A percentile compares a stretch with the other conserved stretches of the same genome.
These are phyloP conservation scores for Cytidiella melzeri DNA, from an alignment of 768 basidiomycete genomes.

Conservation along the genomic window DNA sequence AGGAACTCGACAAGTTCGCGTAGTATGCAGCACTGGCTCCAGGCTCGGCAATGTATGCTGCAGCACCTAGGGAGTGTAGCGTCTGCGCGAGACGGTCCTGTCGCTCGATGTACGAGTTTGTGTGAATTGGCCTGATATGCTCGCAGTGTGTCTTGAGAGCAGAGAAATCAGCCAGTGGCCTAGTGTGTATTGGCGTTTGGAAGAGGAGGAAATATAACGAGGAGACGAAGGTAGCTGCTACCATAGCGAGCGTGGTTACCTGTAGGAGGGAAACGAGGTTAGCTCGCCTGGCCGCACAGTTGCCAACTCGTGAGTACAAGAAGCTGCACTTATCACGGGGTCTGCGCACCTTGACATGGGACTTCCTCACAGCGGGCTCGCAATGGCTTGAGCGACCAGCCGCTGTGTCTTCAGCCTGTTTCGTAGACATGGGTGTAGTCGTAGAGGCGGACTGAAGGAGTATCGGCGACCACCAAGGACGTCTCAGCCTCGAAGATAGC, in stretches of 20 bases:
- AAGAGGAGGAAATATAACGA: conserved; percentile 4
- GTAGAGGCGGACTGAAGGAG: not conserved
- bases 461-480: no score
- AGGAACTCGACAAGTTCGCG: conserved; percentile 54
- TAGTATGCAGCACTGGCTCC: conserved; percentile 67
- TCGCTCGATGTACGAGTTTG: conserved; percentile 42
- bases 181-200: not conserved
- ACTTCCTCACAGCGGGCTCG: no score
- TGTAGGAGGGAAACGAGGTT: not conserved
- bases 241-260: not conserved
- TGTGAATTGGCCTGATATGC: conserved; percentile 40
- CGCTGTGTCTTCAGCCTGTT: no score
- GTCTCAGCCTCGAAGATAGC: not conserved
- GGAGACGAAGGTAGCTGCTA: not conserved
- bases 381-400: no score
- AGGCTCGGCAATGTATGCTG: conserved; percentile 77
- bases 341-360: no score
- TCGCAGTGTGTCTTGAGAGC: conserved; percentile 39
- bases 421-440: not conserved
- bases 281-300: not conserved
- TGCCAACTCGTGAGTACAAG: not conserved
- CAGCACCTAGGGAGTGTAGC: conserved; percentile 44
- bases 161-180: conserved; percentile 17
- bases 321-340: no score
- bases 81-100: conserved; percentile 47